Conservation (phyloP, 192 early-diverging fungal species). For the Jimgerdemannia flammicorona region DNA sequence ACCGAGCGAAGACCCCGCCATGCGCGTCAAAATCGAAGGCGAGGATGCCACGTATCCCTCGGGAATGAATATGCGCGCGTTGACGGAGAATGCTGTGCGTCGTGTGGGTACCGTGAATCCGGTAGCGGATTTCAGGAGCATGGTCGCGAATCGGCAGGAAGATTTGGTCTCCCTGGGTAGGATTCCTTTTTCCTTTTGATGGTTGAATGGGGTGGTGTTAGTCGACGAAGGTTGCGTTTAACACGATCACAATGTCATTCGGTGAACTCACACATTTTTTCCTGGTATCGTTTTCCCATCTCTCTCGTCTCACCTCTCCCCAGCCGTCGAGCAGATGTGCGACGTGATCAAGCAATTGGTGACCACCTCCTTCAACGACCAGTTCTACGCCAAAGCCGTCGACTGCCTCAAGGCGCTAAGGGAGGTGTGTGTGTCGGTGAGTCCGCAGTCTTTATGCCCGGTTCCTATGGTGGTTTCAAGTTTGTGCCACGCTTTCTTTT, state of each 20-base stretch:
- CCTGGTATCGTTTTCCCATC: neutral
- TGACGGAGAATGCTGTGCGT: constrained; percentile 27
- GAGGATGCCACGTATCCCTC: neutral
- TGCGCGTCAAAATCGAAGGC: constrained; percentile 7
- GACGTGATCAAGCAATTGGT: constrained; percentile 44
- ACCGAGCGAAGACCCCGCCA: constrained; percentile 5
- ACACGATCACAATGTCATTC: too few species aligned
- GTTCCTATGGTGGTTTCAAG: too few species aligned
- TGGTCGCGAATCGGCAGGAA: constrained; percentile 46
- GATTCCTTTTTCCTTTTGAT: neutral
- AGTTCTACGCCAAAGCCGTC: constrained; percentile 53
- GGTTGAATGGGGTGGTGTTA: neutral
- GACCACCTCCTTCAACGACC: constrained; percentile 48
- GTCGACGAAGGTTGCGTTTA: too few species aligned
- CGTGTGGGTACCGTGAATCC: constrained; percentile 54
- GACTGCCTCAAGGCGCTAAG: constrained; percentile 52
- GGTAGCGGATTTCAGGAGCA: constrained; percentile 56
- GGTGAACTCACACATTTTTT: neutral
- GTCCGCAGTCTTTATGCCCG: neutral
- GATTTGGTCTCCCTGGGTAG: constrained; percentile 53
- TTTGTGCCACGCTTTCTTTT: too few species aligned
- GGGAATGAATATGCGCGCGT: constrained; percentile 29
- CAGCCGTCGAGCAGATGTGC: constrained; percentile 56
- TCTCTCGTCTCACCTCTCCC: constrained; percentile 14
- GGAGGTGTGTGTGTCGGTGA: constrained; percentile 14